A percentile compares a stretch with the other conserved stretches of the same genome.
These are phyloP conservation scores for Stagonosporopsis vannaccii DNA, from an alignment of 2,329 filamentous ascomycete species.

Conservation along the genomic window DNA sequence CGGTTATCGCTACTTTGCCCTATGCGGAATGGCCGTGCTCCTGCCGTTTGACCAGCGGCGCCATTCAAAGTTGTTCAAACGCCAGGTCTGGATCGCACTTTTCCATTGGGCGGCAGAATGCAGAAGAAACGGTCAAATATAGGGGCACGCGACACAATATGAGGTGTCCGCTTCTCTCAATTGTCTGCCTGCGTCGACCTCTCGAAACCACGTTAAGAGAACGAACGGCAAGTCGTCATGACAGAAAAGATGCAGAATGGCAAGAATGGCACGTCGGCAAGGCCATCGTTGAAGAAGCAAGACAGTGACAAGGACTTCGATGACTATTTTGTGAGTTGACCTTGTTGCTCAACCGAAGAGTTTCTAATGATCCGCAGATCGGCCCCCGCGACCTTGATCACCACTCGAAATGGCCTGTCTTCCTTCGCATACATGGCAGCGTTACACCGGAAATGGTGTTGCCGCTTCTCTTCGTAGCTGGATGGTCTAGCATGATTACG, in stretches of 20 bases:
- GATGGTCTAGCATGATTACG: slow-evolving; percentile 72
- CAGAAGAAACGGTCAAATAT: slow-evolving; percentile 8
- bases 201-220: background rate
- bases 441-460: slow-evolving; percentile 77
- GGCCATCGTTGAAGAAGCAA: slow-evolving; percentile 28
- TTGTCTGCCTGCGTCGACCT: background rate
- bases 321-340: slow-evolving; percentile 63
- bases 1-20: slow-evolving; percentile 18
- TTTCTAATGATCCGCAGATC: slow-evolving; percentile 29
- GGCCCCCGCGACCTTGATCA: slow-evolving; percentile 73
- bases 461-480: slow-evolving; percentile 68
- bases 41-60: slow-evolving; percentile 18
- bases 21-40: slow-evolving; percentile 17
- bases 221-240: slow-evolving; percentile 8
- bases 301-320: slow-evolving; percentile 53
- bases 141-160: slow-evolving; percentile 19
- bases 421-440: slow-evolving; percentile 76
- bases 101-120: slow-evolving; percentile 4
- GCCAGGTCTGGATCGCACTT: slow-evolving; percentile 16
- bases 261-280: slow-evolving; percentile 5
- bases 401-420: slow-evolving; percentile 78
- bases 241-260: slow-evolving; percentile 26
- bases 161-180: slow-evolving; percentile 3
- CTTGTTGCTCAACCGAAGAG: background rate
- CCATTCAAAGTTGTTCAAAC: slow-evolving; percentile 22